Conservation (phyloP, 495 filamentous ascomycete genomes). For the Penicillium flavigenum region DNA sequence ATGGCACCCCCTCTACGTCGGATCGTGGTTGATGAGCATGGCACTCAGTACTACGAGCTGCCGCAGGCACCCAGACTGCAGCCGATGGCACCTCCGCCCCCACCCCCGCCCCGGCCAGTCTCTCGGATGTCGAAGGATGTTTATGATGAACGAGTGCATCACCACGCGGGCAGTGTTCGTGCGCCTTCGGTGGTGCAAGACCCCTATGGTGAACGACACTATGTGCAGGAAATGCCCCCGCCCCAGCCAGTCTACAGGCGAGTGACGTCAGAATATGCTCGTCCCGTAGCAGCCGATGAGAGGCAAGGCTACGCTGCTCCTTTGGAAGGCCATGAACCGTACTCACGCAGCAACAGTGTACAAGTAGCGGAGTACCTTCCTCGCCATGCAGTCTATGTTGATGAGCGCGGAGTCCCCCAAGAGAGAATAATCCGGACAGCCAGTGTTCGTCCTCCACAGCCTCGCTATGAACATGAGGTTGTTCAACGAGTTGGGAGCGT, state of each 20-base stretch:
- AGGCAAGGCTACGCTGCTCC: slow-evolving; percentile 35
- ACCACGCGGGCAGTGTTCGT: slow-evolving; percentile 41
- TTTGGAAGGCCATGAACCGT: slow-evolving; percentile 37
- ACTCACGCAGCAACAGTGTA: slow-evolving; percentile 40
- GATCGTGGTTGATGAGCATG: slow-evolving; percentile 68
- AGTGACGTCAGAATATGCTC: slow-evolving; percentile 42
- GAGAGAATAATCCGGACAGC: slow-evolving; percentile 56
- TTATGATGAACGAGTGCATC: slow-evolving; percentile 38
- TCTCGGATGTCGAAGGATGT: slow-evolving; percentile 36
- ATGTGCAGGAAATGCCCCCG: slow-evolving; percentile 48
- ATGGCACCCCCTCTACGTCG: slow-evolving; percentile 60
- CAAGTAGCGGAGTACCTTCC: slow-evolving; percentile 46
- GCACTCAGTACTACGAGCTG: slow-evolving; percentile 67
- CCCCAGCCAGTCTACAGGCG: slow-evolving; percentile 42
- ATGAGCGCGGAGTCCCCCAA: slow-evolving; percentile 46
- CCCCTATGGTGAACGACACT: slow-evolving; percentile 43
- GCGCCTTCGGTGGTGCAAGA: slow-evolving; percentile 45
- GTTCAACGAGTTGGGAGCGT: slow-evolving; percentile 52
- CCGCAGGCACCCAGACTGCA: slow-evolving; percentile 45
- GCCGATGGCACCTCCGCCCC: slow-evolving; percentile 54
- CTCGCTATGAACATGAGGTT: slow-evolving; percentile 56
- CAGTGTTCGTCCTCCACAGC: slow-evolving; percentile 56
- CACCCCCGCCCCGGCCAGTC: slow-evolving; percentile 44
- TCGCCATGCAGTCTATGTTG: slow-evolving; percentile 39
- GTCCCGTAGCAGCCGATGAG: slow-evolving; percentile 31